Conservation (phyloP, 495 filamentous ascomycete genomes). For the Rostrohypoxylon terebratum region DNA sequence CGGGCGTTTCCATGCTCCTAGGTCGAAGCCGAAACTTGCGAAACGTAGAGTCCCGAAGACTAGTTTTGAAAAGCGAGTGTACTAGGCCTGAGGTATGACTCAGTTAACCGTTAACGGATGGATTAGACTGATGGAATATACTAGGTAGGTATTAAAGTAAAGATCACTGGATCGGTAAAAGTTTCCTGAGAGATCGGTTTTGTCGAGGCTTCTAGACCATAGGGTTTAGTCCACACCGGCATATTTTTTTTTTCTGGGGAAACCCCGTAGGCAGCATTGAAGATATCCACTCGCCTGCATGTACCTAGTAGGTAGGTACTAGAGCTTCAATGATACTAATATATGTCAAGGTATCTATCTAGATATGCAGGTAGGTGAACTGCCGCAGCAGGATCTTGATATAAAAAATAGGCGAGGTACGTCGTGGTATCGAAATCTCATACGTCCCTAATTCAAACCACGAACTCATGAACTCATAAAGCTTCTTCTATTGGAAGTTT, state of each 20-base stretch:
- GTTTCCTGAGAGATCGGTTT: not conserved
- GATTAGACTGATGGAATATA: not conserved
- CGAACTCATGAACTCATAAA: not conserved
- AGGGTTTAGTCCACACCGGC: slow-evolving; percentile 15
- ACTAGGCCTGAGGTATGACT: slow-evolving; percentile 2
- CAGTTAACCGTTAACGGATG: slow-evolving; percentile 1
- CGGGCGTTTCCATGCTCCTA: not conserved
- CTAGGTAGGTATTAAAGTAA: not conserved
- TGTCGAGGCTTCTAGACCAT: slow-evolving; percentile 1
- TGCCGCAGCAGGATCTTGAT: not conserved
- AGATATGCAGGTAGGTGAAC: not conserved
- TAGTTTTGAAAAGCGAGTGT: not conserved
- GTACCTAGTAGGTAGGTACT: too few relatives aligned
- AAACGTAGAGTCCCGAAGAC: not conserved
- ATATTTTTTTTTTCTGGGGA: not conserved
- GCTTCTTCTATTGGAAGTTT: not conserved
- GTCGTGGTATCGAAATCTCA: not conserved
- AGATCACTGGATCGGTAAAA: not conserved
- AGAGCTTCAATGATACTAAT: not conserved
- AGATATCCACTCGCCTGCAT: not conserved
- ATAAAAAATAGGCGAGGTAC: not conserved
- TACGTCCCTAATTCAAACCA: not conserved
- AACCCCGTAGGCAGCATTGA: not conserved
- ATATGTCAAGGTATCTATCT: not conserved
- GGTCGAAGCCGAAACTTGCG: not conserved